Base-by-base conservation (phyloP, 164 flowering plant genomes). In the Magnolia officinalis region DNA sequence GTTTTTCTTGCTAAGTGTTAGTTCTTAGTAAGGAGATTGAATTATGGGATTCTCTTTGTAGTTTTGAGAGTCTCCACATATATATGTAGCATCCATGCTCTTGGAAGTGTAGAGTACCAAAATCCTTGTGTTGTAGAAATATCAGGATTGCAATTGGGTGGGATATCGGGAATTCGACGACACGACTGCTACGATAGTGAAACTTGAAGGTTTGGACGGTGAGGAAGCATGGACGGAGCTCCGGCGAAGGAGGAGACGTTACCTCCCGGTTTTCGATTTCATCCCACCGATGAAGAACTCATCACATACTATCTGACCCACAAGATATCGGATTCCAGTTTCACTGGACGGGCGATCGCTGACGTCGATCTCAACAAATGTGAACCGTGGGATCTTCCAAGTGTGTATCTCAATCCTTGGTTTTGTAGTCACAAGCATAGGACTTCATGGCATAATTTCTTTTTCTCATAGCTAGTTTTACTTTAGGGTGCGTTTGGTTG, bases 371-470 rank as follows among this genome's bases (percentile, higher is more conserved):
- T 93, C 84, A 93, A 93, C 86, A 93, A 93, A 76, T 89, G 81
- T 13, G 98, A 93, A 80, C 98, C 98, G 0, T 93, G 98, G 98
- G 98, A 93, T 71, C 96, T 93, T 74, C 98, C 98, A 83, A 94
- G 98, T 92, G 79, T 20, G 16, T 16, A 18, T 26, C 21, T 55
- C 8, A 50, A 18, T n/a, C 8, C 13, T n/a, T 72, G 20, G 19
- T 72, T 55, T 23, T 16, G 16, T 51, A 2, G 26, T 65, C 37
- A 21, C 21, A 65, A 23, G 68, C 68, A 21, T 5, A 23, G 67
- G 11, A 23, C 45, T 37, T 9, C 61, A 55, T 16, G 8, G 18
- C 61, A 55, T 2, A 55, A 55, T 55, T 55, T 55, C 13, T 55
- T 55, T 55, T 55, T 55, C 13, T 55, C 10, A 55, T 37, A 37